Percentiles rank a stretch among this genome's conserved stretches.
Evolutionary conservation across 2,329 filamentous ascomycete species (phyloP).

Genomic region (Raffaelea albimanens): DNA sequence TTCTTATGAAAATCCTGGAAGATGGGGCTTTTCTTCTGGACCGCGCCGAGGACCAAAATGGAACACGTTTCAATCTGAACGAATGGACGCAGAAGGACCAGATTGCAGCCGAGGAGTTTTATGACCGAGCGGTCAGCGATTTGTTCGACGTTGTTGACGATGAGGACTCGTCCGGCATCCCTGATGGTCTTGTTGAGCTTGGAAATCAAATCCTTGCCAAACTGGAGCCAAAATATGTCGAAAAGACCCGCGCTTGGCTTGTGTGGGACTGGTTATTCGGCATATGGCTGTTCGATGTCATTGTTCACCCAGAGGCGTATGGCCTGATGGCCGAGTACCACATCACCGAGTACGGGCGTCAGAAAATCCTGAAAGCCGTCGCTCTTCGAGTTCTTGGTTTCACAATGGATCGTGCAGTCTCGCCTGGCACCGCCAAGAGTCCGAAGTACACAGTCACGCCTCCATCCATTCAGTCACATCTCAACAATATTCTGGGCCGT

Average conservation of each 20-base stretch:
- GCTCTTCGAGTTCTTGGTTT: conserved; percentile 71
- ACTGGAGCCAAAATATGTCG: conserved; percentile 61
- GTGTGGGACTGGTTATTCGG: conserved; percentile 90
- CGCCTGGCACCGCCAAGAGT: conserved; percentile 3
- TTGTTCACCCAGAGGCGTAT: conserved; percentile 79
- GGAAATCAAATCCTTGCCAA: conserved; percentile 75
- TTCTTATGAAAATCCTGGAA: conserved; percentile 88
- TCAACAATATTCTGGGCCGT: conserved; percentile 60
- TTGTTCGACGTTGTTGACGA: conserved; percentile 83
- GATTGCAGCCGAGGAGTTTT: conserved; percentile 79
- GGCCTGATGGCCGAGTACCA: conserved; percentile 80
- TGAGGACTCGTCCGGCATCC: conserved; percentile 74
- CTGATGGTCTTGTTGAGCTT: conserved; percentile 74
- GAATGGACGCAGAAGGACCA: conserved; percentile 71
- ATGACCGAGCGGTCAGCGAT: conserved; percentile 67
- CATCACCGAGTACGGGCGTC: conserved; percentile 81
- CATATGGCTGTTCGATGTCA: conserved; percentile 70
- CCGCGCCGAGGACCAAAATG: conserved; percentile 68
- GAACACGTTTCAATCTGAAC: conserved; percentile 60
- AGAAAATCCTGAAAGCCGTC: conserved; percentile 71
- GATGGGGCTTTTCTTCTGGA: conserved; percentile 87
- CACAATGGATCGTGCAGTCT: conserved; percentile 59
- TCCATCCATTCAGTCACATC: conserved; percentile 54
- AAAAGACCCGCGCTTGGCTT: conserved; percentile 71
- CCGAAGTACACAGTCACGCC: conserved; percentile 47